Percentiles rank a stretch among this genome's conserved stretches.
These are phyloP conservation scores for Aquanectria penicillioides DNA, from an alignment of 2,329 filamentous ascomycete species.

Conservation along the genomic window DNA sequence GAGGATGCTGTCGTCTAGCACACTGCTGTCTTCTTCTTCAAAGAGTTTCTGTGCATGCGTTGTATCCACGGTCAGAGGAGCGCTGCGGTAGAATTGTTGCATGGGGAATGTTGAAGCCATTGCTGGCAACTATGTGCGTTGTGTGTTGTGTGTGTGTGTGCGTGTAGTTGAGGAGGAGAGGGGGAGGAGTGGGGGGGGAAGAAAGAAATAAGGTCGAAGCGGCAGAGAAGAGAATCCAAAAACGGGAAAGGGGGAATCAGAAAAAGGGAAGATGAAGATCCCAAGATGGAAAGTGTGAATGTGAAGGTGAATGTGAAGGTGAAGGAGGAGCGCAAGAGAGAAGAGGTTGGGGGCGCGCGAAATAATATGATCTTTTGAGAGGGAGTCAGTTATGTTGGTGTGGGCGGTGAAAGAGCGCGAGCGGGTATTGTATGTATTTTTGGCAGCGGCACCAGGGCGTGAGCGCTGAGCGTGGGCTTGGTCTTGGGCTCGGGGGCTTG, in stretches of 20 bases:
- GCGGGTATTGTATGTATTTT: constrained; percentile 21
- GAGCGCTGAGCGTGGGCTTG: constrained; percentile 19
- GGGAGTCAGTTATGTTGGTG: constrained; percentile 42
- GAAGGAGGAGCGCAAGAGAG: constrained; percentile 35
- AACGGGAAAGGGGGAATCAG: constrained; percentile 33
- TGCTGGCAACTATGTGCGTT: constrained; percentile 39
- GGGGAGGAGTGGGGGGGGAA: constrained; percentile 22
- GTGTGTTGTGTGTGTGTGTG: constrained; percentile 21
- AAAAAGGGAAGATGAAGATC: constrained; percentile 33
- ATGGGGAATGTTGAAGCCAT: constrained; percentile 64
- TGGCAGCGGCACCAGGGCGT: constrained; percentile 21
- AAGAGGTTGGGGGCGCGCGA: constrained; percentile 41
- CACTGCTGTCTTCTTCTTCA: constrained; percentile 69
- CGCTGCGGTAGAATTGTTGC: constrained; percentile 62
- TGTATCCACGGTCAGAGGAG: constrained; percentile 64
- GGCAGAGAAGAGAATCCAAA: constrained; percentile 35
- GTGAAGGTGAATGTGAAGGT: constrained; percentile 31
- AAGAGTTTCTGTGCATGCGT: constrained; percentile 64
- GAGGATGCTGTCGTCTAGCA: constrained; percentile 69
- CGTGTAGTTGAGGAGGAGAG: constrained; percentile 24
- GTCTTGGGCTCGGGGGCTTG: constrained; percentile 1
- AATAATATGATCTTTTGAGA: constrained; percentile 40
- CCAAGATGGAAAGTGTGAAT: too few species aligned
- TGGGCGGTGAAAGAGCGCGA: constrained; percentile 35
- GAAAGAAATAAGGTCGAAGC: constrained; percentile 32